Percentiles rank a stretch among this genome's conserved stretches.
These are phyloP conservation scores for Penicillium parvum DNA, from an alignment of 495 filamentous ascomycete species.

Conservation along the genomic window DNA sequence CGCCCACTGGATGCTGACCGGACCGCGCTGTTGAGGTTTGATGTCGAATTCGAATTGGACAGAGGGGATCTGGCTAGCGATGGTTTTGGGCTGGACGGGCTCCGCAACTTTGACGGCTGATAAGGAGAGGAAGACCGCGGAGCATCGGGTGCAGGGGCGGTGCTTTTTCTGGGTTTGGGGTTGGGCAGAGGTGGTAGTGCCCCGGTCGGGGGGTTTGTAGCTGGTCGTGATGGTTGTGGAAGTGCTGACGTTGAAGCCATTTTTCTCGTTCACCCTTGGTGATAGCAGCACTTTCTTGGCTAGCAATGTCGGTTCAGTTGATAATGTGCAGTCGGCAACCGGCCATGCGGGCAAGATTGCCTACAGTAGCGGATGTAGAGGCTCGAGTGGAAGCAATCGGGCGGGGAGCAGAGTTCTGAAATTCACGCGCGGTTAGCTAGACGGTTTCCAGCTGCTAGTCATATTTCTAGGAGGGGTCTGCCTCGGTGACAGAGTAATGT, in stretches of 20 bases:
- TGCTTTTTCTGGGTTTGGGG: constrained; percentile 65
- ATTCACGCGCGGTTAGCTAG: too few relatives aligned
- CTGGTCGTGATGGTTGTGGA: constrained; percentile 59
- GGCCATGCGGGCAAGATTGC: constrained; percentile 15
- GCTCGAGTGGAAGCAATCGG: too few relatives aligned
- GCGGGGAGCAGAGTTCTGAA: too few relatives aligned
- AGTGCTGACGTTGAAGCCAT: constrained; percentile 59
- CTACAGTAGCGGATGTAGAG: too few relatives aligned
- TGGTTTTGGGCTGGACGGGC: constrained; percentile 57
- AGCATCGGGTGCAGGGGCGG: constrained; percentile 46
- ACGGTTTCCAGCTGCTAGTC: too few relatives aligned
- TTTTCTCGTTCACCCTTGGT: not conserved
- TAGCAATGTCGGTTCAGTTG: constrained; percentile 5
- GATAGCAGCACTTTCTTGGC: not conserved
- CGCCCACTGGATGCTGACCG: constrained; percentile 38
- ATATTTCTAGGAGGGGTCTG: too few relatives aligned
- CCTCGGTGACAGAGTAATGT: too few relatives aligned
- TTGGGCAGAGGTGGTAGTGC: constrained; percentile 66
- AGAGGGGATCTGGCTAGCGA: constrained; percentile 49
- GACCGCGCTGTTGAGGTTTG: constrained; percentile 32
- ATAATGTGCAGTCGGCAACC: not conserved
- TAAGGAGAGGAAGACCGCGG: constrained; percentile 38
- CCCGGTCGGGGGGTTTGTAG: constrained; percentile 58
- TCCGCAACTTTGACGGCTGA: constrained; percentile 53
- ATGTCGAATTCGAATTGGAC: constrained; percentile 37